Evolutionary conservation across 139 green algal genomes (phyloP).

Genomic region (Haematococcus sp.): DNA sequence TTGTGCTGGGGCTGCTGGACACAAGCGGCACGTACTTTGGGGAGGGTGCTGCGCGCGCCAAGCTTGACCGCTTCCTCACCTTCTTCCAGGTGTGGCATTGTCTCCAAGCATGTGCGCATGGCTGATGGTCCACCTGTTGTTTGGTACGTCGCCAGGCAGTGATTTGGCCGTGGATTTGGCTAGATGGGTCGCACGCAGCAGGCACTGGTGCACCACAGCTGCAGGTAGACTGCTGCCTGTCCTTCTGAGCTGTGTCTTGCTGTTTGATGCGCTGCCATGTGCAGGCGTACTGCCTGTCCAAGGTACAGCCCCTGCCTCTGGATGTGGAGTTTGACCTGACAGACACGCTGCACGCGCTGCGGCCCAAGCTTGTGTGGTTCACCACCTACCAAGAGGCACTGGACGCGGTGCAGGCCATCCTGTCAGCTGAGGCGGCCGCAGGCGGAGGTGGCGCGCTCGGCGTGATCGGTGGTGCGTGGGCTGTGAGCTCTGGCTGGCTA

Average conservation of each 20-base stretch:
- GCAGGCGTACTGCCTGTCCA: slow-evolving; percentile 81
- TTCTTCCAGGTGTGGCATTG: slow-evolving; percentile 82
- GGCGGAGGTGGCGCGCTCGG: slow-evolving; percentile 24
- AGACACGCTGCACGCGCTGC: slow-evolving; percentile 81
- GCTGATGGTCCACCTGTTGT: too few species aligned
- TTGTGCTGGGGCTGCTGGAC: slow-evolving; percentile 79
- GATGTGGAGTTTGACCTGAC: slow-evolving; percentile 89
- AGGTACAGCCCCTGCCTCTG: slow-evolving; percentile 72
- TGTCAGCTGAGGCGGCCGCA: slow-evolving; percentile 48
- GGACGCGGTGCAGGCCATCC: slow-evolving; percentile 59
- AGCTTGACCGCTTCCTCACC: slow-evolving; percentile 87
- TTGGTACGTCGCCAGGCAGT: too few species aligned
- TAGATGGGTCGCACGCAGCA: too few species aligned
- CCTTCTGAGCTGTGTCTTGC: too few species aligned
- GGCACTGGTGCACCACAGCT: too few species aligned
- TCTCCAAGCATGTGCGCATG: too few species aligned
- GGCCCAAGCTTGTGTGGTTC: slow-evolving; percentile 52
- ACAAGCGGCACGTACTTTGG: slow-evolving; percentile 87
- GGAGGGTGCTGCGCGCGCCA: slow-evolving; percentile 53
- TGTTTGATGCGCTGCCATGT: too few species aligned
- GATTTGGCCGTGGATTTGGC: too few species aligned
- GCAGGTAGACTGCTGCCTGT: too few species aligned
- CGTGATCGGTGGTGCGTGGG: slow-evolving; percentile 33
- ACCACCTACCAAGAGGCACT: slow-evolving; percentile 62
- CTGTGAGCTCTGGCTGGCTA: too few species aligned